phyloP scores from a whole-genome alignment of 345 rosid species.

The Eutrema japonicum region DNA sequence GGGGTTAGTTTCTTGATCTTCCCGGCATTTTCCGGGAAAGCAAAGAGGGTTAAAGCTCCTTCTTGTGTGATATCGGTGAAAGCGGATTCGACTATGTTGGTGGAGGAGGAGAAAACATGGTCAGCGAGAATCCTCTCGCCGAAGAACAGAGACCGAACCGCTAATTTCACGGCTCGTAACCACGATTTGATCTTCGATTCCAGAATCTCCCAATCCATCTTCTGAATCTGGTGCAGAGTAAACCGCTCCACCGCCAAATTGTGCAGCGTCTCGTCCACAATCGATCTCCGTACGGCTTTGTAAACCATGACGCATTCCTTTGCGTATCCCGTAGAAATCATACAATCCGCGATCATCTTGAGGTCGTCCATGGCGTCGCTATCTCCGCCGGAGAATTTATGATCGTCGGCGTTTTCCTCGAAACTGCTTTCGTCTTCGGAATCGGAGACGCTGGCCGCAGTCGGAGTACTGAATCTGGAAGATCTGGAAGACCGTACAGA shows the following conservation, averaged over 20 bases:
- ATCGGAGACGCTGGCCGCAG: constrained; percentile 41
- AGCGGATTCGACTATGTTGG: constrained; percentile 57
- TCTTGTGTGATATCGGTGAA: constrained; percentile 74
- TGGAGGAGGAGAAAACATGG: constrained; percentile 66
- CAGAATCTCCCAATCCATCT: constrained; percentile 69
- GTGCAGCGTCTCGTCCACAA: constrained; percentile 71
- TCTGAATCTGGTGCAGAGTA: constrained; percentile 57
- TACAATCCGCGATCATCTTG: constrained; percentile 80
- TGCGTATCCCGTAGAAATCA: constrained; percentile 78
- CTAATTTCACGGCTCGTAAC: constrained; percentile 64
- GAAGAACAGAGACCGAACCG: constrained; percentile 55
- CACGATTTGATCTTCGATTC: constrained; percentile 67
- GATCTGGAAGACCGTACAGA: constrained; percentile 60
- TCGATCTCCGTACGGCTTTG: constrained; percentile 62
- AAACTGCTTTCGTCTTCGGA: constrained; percentile 38
- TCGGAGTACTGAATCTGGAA: constrained; percentile 52
- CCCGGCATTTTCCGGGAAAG: constrained; percentile 60
- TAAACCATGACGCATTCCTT: constrained; percentile 75
- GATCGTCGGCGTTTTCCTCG: constrained; percentile 51
- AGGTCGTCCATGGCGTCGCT: constrained; percentile 64
- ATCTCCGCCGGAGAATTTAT: constrained; percentile 47
- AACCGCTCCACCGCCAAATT: constrained; percentile 55
- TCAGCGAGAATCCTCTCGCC: constrained; percentile 83
- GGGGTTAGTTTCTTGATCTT: constrained; percentile 59
- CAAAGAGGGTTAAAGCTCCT: constrained; percentile 61